Evolutionary conservation across 345 rosid genomes (phyloP), one percentile per base, ranked within the genome.

Genomic region (Dipteronia sinensis): DNA sequence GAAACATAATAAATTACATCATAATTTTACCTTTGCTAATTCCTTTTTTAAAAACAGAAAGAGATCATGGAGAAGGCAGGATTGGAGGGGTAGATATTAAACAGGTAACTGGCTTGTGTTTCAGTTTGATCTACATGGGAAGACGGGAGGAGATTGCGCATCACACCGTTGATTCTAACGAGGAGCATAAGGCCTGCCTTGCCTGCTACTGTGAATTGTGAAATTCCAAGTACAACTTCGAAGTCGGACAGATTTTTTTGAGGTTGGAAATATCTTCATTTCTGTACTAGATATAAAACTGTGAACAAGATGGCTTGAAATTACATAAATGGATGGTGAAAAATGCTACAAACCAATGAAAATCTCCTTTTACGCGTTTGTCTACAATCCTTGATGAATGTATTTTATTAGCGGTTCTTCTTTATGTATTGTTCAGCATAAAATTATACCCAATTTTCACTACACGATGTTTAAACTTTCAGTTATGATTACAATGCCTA

Each of bases 11-110:
- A 59, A 23, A 44, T 44, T 61, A 25, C 51, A 38, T 22, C 40
- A 58, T 40, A 22, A 20, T 22, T 51, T 19, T n/a, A 42, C 17
- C 46, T 22, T 6, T 19, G 44, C 8, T 27, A 19, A 61, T 71
- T 63, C 1, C 17, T 76, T 31, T 67, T 65, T 46, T 66, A 12
- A 19, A 29, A 31, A 19, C 81, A 91, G 94, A 77, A 66, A 73
- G 86, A 80, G 82, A 82, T 91, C 76, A 84, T 86, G 87, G 85
- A 78, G 82, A 90, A 78, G 84, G 92, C 89, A 65, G 16, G 59
- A 40, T 72, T 67, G 40, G 93, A 87, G 82, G 84, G 86, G 7
- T 79, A 71, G 65, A 31, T 47, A 9, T 71, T 84, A 76, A 81
- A 56, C 59, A 42, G 73, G 63, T 31, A 44, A 69, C 27, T 22